phyloP scores from a whole-genome alignment of 2,329 filamentous ascomycete genomes.

The Aspergillus floridensis region DNA sequence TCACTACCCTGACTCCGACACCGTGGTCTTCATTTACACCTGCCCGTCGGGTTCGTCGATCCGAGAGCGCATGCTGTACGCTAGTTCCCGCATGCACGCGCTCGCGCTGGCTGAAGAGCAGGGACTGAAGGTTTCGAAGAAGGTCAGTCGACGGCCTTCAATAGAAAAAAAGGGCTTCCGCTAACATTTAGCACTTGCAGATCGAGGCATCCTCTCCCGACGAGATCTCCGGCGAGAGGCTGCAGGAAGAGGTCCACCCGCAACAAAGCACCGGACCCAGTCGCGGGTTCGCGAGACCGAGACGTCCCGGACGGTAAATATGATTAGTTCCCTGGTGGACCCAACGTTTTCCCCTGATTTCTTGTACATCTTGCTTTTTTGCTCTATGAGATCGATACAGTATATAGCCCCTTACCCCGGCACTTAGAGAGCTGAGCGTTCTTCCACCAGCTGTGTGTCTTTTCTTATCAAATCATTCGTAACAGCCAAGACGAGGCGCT shows the following conservation, averaged over 20 bases:
- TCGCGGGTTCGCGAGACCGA: conserved; percentile 61
- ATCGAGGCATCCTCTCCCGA: conserved; percentile 60
- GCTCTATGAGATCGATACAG: conserved; percentile 3
- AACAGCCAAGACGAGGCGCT: not conserved
- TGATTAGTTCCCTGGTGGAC: not conserved
- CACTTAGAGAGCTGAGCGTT: not conserved
- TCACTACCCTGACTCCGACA: conserved; percentile 48
- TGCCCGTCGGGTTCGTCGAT: conserved; percentile 61
- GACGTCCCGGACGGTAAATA: conserved; percentile 56
- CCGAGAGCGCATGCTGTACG: conserved; percentile 66
- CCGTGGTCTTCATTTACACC: conserved; percentile 62
- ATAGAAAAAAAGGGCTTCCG: conserved; percentile 1
- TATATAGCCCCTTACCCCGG: conserved; percentile 5
- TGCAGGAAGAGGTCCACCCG: conserved; percentile 55
- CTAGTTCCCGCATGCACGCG: conserved; percentile 56
- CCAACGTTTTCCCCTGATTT: conserved; percentile 4
- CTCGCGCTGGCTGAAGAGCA: conserved; percentile 54
- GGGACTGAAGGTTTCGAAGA: conserved; percentile 58
- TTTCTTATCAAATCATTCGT: conserved; percentile 10
- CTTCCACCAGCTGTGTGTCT: not conserved
- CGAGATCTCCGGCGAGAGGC: conserved; percentile 54
- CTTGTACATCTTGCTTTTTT: conserved; percentile 1
- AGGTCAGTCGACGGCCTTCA: conserved; percentile 35
- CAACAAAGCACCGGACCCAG: conserved; percentile 48
- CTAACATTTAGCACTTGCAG: conserved; percentile 30